A percentile compares a stretch with the other conserved stretches of the same genome.
Evolutionary conservation across 345 rosid species (phyloP).

Genomic region (Eucalyptus camaldulensis): DNA sequence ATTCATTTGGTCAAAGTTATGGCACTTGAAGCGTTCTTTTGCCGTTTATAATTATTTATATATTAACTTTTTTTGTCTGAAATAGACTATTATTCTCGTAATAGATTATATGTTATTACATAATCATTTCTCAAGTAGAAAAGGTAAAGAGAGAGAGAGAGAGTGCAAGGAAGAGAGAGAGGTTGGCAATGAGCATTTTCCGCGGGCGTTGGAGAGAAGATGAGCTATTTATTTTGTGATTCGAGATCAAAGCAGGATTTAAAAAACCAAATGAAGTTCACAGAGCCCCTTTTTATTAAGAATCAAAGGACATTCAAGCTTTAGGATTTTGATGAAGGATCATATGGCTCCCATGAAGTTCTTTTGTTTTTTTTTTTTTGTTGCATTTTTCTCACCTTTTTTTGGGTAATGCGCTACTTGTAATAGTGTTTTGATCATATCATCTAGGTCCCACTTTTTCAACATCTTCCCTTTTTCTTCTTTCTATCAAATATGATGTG

Average conservation of each 20-base stretch:
- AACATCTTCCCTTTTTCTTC: accelerated
- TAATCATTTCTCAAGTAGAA: too few relatives aligned
- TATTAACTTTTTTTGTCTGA: accelerated
- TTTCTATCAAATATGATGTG: neutral
- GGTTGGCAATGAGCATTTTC: neutral
- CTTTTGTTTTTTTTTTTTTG: accelerated
- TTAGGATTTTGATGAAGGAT: too few relatives aligned
- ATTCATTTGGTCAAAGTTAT: too few relatives aligned
- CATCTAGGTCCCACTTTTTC: neutral
- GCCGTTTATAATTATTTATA: too few relatives aligned
- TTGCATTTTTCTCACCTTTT: too few relatives aligned
- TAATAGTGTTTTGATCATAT: neutral
- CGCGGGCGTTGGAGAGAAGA: neutral
- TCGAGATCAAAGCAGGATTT: neutral
- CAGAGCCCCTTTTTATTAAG: too few relatives aligned
- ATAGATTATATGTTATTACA: accelerated
- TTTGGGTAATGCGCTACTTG: accelerated
- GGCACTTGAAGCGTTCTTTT: too few relatives aligned
- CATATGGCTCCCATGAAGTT: too few relatives aligned
- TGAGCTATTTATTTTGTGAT: neutral
- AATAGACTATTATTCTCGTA: accelerated
- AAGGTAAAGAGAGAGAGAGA: too few relatives aligned
- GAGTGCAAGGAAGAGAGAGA: neutral
- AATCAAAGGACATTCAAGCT: too few relatives aligned
- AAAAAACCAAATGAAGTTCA: too few relatives aligned